phyloP scores from a whole-genome alignment of 2,329 filamentous ascomycete species.

The Septoria linicola region DNA sequence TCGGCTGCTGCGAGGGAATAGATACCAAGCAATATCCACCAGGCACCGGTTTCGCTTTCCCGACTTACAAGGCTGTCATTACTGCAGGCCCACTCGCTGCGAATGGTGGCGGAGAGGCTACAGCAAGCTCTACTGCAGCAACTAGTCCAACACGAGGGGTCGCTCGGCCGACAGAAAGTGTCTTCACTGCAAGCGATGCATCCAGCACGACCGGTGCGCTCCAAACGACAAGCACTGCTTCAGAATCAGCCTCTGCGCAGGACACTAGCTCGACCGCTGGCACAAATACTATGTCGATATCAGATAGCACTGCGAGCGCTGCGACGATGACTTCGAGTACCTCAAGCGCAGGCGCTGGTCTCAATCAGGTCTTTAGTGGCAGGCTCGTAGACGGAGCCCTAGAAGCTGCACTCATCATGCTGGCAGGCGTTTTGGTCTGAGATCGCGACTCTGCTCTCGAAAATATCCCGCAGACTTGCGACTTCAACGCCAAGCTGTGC shows the following conservation, averaged over 20 bases:
- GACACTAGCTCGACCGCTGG: neutral
- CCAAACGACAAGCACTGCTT: neutral
- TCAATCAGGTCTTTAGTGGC: too few relatives aligned
- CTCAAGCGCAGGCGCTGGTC: neutral
- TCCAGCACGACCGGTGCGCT: neutral
- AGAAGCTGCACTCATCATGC: too few relatives aligned
- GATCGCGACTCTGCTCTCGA: too few relatives aligned
- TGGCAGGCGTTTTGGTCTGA: too few relatives aligned
- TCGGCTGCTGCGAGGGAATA: neutral
- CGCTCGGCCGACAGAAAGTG: neutral
- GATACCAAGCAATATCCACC: conserved; percentile 7
- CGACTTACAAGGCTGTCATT: conserved; percentile 1
- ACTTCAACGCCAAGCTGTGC: too few relatives aligned
- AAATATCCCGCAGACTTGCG: too few relatives aligned
- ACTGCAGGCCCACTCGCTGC: neutral
- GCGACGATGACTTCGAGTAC: neutral
- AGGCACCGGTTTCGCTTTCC: conserved; percentile 3
- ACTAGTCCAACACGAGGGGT: neutral
- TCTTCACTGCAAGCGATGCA: neutral
- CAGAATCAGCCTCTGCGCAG: neutral
- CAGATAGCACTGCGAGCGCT: neutral
- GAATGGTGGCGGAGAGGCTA: neutral
- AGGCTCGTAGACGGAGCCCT: too few relatives aligned
- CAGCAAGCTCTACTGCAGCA: neutral
- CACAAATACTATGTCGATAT: neutral